Percentiles rank a stretch among this genome's conserved stretches.
Evolutionary conservation across 192 early-diverging fungal genomes (phyloP).

Genomic region (Phycomyces nitens): DNA sequence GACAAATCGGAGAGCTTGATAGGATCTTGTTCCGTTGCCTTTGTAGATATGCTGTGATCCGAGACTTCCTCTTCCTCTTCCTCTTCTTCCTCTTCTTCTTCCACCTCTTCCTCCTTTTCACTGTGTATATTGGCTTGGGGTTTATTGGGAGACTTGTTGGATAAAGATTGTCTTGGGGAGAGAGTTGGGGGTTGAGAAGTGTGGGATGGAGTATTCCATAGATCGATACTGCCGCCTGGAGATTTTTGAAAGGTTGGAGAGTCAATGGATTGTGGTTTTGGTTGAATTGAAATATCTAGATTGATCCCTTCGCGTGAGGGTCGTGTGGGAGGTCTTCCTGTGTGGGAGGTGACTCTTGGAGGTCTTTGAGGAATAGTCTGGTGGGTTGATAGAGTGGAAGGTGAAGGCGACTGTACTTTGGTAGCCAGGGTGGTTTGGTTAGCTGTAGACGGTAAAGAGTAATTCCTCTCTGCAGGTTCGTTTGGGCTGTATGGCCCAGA

Average conservation of each 20-base stretch:
- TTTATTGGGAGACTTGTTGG: no score
- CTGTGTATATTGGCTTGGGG: no score
- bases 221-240: neutral
- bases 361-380: neutral
- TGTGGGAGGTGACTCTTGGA: neutral
- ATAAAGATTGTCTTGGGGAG: no score
- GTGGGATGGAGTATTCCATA: no score
- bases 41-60: neutral
- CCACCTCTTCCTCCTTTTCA: no score
- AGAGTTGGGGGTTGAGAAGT: no score
- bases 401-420: neutral
- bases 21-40: no score
- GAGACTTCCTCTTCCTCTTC: slow-evolving; percentile 8
- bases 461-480: neutral
- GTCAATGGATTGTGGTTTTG: neutral
- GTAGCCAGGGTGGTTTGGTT: neutral
- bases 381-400: no score
- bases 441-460: neutral
- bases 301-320: neutral
- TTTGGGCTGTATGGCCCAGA: neutral
- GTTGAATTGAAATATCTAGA: neutral
- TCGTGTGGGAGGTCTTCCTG: neutral
- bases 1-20: slow-evolving; percentile 5
- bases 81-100: neutral
- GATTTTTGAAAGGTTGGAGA: neutral